phyloP scores from a whole-genome alignment of 352 stramenopile genomes.

The Phytophthora cryptogea region DNA sequence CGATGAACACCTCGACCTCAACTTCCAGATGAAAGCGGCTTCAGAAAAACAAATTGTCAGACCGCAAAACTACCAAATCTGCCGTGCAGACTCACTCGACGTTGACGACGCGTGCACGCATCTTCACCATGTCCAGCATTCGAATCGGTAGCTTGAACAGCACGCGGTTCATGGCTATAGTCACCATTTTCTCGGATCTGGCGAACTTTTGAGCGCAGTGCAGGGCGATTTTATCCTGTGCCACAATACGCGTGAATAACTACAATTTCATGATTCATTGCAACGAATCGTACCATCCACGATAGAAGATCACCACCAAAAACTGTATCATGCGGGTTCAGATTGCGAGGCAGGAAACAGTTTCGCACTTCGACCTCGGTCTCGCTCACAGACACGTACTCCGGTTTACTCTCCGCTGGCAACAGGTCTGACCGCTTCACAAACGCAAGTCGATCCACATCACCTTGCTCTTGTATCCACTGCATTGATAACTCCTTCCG shows the following conservation, averaged over 20 bases:
- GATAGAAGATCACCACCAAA: constrained; percentile 59
- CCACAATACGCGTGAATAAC: neutral
- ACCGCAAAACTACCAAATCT: neutral
- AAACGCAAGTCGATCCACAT: constrained; percentile 41
- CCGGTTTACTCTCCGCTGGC: constrained; percentile 24
- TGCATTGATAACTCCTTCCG: constrained; percentile 35
- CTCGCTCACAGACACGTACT: constrained; percentile 40
- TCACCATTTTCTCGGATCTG: constrained; percentile 66
- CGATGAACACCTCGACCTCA: constrained; percentile 53
- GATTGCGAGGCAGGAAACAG: constrained; percentile 55
- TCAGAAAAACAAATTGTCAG: neutral
- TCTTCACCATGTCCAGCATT: constrained; percentile 49
- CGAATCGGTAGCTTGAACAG: constrained; percentile 64
- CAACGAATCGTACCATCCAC: constrained; percentile 42
- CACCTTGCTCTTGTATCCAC: constrained; percentile 42
- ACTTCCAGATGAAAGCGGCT: constrained; percentile 49
- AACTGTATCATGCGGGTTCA: constrained; percentile 64
- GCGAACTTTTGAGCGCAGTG: constrained; percentile 67
- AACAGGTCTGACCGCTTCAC: constrained; percentile 29
- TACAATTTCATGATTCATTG: neutral
- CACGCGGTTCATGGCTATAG: constrained; percentile 68
- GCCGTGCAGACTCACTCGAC: constrained; percentile 24
- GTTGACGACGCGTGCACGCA: constrained; percentile 55
- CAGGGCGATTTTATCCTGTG: constrained; percentile 52
- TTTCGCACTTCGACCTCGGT: constrained; percentile 63